Base-by-base conservation (phyloP, 345 rosid species). In the Alliaria petiolata region DNA sequence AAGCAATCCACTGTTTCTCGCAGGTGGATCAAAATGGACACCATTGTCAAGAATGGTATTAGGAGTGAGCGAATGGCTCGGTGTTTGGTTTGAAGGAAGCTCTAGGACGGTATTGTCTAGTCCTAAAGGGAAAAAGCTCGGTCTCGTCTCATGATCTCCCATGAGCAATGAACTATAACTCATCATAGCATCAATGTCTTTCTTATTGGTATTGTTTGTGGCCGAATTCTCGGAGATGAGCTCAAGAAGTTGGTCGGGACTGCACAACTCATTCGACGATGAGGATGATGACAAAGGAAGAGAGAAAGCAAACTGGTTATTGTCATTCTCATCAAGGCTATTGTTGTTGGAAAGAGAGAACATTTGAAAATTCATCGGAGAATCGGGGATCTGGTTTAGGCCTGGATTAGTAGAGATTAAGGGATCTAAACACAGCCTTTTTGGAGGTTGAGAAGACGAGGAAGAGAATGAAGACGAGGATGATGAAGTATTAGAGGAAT, bases 41-140 rank as follows among this genome's bases (percentile, higher is more conserved):
- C 59, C 54, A 31, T 28, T 25, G 56, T 70, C 62, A 22, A 62
- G 62, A 15, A 62, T 28, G 5, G 72, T 62, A 58, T 54, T 66
- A 22, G 61, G 66, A 43, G 63, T 22, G 73, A 52, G 12, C 53
- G 68, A 51, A 11, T 39, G 61, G 43, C 74, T 74, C 35, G 78
- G 72, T 12, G 74, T 68, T 85, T 85, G 88, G 86, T 26, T 36
- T 17, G 88, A 86, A 85, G 87, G 80, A 67, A 75, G 85, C 76
- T 83, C 88, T 69, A 69, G 59, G 75, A 49, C 61, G 3, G 56
- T n/a, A 53, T 53, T 71, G 25, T 59, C 73, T 74, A 67, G 46
- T 17, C 71, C 71, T 63, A 76, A 57, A 76, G 76, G 67, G 54
- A 64, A 76, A 49, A 36, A 70, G 40, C 25, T 63, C 2, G 39